Percentiles rank a stretch among this genome's conserved stretches.
phyloP scores from a whole-genome alignment of 192 early-diverging fungal genomes.

The Thamnidium elegans region DNA sequence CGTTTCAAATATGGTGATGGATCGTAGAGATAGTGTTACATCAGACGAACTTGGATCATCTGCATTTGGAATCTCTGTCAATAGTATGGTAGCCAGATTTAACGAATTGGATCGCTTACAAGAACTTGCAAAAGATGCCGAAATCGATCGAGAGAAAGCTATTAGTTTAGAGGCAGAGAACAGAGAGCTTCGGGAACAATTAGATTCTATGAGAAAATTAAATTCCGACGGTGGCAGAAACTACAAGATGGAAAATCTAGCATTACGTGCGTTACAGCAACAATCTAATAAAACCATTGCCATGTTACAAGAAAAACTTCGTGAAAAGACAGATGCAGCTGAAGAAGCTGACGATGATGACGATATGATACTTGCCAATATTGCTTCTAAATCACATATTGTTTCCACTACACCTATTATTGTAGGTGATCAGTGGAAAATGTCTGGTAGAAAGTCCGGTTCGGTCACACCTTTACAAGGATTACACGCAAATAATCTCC shows the following conservation, averaged over 20 bases:
- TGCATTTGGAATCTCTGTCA: slow-evolving; percentile 66
- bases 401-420: slow-evolving; percentile 9
- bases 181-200: slow-evolving; percentile 49
- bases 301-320: slow-evolving; percentile 65
- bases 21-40: slow-evolving; percentile 46
- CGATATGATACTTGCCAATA: neutral
- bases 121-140: slow-evolving; percentile 61
- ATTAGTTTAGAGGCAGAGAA: slow-evolving; percentile 59
- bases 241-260: slow-evolving; percentile 26
- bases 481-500: neutral
- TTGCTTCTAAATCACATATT: too few relatives aligned
- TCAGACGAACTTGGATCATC: slow-evolving; percentile 53
- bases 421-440: slow-evolving; percentile 29
- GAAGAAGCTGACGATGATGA: neutral
- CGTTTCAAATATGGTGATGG: slow-evolving; percentile 73
- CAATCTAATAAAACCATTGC: slow-evolving; percentile 73
- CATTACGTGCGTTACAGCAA: slow-evolving; percentile 49
- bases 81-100: slow-evolving; percentile 68
- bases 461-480: neutral
- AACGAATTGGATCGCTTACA: slow-evolving; percentile 73
- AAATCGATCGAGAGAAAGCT: slow-evolving; percentile 53
- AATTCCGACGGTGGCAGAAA: neutral
- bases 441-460: neutral
- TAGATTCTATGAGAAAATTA: slow-evolving; percentile 3
- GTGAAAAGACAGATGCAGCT: slow-evolving; percentile 41